Evolutionary conservation across 2,329 filamentous ascomycete species (phyloP).

Genomic region (Camptophora hylomeconis): DNA sequence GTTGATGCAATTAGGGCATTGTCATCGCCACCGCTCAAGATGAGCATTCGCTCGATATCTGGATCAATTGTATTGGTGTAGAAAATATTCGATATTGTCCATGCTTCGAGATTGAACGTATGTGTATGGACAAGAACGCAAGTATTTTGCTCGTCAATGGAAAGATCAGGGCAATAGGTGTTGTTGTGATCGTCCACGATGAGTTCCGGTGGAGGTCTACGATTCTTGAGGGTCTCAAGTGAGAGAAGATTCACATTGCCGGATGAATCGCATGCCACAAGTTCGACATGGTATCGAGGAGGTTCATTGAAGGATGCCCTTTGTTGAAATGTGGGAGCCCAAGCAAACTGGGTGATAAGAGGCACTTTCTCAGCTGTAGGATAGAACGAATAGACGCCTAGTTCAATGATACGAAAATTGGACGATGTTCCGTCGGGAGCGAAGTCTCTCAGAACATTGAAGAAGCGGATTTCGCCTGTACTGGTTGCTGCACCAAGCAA

Average conservation of each 20-base stretch:
- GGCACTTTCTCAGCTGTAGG: conserved; percentile 21
- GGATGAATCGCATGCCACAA: too few relatives aligned
- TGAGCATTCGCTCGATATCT: conserved; percentile 2
- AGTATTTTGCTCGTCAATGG: too few relatives aligned
- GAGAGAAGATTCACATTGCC: too few relatives aligned
- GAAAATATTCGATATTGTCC: conserved; percentile 44
- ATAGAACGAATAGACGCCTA: too few relatives aligned
- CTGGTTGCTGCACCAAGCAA: conserved; percentile 67
- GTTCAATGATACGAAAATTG: conserved; percentile 30
- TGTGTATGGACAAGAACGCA: too few relatives aligned
- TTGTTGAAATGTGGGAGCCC: conserved; percentile 8
- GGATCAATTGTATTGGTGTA: conserved; percentile 1
- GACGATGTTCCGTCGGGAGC: conserved; percentile 8
- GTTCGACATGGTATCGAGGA: too few relatives aligned
- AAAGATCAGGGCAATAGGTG: neutral
- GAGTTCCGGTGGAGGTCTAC: conserved; percentile 7
- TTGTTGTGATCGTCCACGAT: conserved; percentile 1
- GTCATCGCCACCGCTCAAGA: conserved; percentile 59
- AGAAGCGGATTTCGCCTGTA: conserved; percentile 56
- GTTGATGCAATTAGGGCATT: conserved; percentile 35
- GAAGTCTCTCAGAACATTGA: conserved; percentile 22
- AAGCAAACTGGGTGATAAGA: conserved; percentile 14
- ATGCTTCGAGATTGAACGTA: conserved; percentile 48
- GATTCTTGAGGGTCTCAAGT: too few relatives aligned
- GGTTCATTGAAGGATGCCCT: too few relatives aligned